Conservation (phyloP, 768 basidiomycete species). For the Paxillus ammoniavirescens region DNA sequence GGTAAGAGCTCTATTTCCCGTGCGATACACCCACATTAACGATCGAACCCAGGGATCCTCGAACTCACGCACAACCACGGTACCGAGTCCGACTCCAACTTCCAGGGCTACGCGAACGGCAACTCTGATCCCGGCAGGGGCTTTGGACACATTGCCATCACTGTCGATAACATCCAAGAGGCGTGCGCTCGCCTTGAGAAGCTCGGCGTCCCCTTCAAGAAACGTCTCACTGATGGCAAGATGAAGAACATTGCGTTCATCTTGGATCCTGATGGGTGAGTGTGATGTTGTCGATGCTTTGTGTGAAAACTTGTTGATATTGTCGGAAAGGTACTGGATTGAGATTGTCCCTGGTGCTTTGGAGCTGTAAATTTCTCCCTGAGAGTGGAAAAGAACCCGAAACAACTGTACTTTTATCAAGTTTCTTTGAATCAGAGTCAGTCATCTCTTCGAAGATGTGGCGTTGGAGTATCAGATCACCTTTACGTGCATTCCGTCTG, state of each 20-base stretch:
- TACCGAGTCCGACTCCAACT: constrained; percentile 74
- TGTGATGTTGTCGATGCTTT: background rate
- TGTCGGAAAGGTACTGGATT: constrained; percentile 54
- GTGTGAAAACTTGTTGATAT: background rate
- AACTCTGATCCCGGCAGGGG: constrained; percentile 77
- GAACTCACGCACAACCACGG: constrained; percentile 91
- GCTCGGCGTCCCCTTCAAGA: constrained; percentile 83
- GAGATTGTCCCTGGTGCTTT: constrained; percentile 46
- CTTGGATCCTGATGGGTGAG: constrained; percentile 79
- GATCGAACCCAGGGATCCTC: constrained; percentile 56
- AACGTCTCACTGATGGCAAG: constrained; percentile 78
- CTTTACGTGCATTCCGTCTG: too few relatives aligned
- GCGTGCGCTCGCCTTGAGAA: constrained; percentile 83
- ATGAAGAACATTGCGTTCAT: constrained; percentile 86
- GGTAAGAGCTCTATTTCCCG: constrained; percentile 37
- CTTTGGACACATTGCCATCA: constrained; percentile 89
- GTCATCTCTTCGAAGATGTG: too few relatives aligned
- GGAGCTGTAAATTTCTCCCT: constrained; percentile 17
- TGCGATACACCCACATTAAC: too few relatives aligned
- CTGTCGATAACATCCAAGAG: constrained; percentile 77
- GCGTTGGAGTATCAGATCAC: too few relatives aligned
- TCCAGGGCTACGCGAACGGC: constrained; percentile 82
- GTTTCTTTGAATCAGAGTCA: too few relatives aligned
- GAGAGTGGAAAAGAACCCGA: background rate
- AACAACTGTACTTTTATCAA: constrained; percentile 1